A percentile compares a stretch with the other conserved stretches of the same genome.
Conservation (phyloP, 257 asterid genomes). For the Solanum chmielewskii region DNA sequence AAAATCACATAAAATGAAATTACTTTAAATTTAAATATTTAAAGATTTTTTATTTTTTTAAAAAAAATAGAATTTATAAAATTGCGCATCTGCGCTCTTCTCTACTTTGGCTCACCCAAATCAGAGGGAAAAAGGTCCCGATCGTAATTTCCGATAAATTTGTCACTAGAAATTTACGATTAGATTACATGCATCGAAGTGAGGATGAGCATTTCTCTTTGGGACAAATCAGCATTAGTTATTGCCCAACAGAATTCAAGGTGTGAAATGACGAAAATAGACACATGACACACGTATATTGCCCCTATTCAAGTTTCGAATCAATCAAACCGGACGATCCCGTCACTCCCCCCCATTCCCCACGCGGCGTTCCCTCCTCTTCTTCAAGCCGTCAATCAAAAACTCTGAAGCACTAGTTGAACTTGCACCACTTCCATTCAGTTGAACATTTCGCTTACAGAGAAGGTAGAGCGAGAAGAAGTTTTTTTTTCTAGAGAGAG, state of each 20-base stretch:
- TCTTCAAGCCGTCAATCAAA: not conserved
- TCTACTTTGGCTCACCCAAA: not conserved
- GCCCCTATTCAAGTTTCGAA: not conserved
- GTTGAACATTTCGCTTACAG: not conserved
- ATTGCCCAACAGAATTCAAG: not conserved
- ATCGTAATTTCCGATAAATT: not conserved
- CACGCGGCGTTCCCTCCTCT: constrained; percentile 1
- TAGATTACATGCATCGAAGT: not conserved
- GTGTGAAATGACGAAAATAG: not conserved
- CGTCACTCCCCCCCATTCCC: not conserved
- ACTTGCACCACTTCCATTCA: not conserved
- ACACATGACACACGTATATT: not conserved
- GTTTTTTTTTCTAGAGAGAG: not conserved
- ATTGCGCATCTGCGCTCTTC: not conserved
- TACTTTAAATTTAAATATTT: not conserved
- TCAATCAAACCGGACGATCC: not conserved
- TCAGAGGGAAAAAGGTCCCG: not conserved
- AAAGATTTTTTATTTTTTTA: too few species aligned
- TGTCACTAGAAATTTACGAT: not conserved
- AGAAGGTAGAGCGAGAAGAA: not conserved
- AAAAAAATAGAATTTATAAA: not conserved
- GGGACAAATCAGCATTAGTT: not conserved
- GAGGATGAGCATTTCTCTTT: not conserved
- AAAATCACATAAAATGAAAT: not conserved
- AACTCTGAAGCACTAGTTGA: not conserved